Percentiles rank a stretch among this genome's conserved stretches.
phyloP scores from a whole-genome alignment of 331 rosid species.

The Malus hybrid region DNA sequence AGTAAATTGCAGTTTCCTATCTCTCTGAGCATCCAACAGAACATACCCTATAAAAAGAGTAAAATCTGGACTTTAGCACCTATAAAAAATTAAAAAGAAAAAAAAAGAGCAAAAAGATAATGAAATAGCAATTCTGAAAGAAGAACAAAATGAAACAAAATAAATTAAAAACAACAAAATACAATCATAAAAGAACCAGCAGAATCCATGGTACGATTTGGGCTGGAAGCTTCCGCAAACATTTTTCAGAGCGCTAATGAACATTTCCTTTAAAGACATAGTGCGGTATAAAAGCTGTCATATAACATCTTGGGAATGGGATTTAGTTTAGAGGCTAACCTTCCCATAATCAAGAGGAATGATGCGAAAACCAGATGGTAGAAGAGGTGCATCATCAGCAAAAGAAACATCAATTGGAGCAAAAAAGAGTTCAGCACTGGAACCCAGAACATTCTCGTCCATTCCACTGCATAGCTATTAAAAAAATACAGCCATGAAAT shows the following conservation, averaged over 20 bases:
- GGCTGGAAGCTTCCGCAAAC: conserved; percentile 79
- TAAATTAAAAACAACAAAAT: no score
- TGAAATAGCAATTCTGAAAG: no score
- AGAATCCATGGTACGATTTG: conserved; percentile 89
- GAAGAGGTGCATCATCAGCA: conserved; percentile 98
- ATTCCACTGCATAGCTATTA: conserved; percentile 94
- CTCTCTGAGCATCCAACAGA: no score
- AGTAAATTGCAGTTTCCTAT: no score
- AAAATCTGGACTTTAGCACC: no score
- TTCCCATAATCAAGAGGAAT: conserved; percentile 97
- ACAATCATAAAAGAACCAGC: neutral
- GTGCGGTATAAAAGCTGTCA: neutral
- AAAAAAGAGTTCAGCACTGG: conserved; percentile 89
- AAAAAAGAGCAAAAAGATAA: no score
- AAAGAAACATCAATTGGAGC: conserved; percentile 98
- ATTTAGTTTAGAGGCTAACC: conserved; percentile 30
- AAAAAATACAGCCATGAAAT: conserved; percentile 12
- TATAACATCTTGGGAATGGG: neutral
- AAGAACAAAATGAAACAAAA: no score
- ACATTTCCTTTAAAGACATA: neutral
- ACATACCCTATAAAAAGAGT: no score
- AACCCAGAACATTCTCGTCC: conserved; percentile 97
- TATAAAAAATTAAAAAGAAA: no score
- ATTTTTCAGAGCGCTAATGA: neutral
- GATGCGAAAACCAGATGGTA: conserved; percentile 63